Evolutionary conservation across 2,329 filamentous ascomycete genomes (phyloP).

Genomic region (Calonectria henricotiae): DNA sequence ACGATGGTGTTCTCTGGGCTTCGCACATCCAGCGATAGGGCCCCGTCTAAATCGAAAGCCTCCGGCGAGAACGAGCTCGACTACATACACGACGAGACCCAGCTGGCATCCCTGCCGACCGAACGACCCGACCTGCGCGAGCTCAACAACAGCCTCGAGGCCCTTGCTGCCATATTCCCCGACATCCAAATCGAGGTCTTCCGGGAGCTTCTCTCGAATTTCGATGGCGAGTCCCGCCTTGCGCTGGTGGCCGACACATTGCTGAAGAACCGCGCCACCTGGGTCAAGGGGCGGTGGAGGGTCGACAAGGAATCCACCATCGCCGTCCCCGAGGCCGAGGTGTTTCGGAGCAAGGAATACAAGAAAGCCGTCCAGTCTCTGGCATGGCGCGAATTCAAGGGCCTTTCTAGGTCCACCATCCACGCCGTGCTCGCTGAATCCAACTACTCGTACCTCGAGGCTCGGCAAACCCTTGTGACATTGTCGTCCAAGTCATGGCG

Average conservation of each 20-base stretch:
- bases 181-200: conserved; percentile 88
- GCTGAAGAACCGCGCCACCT: conserved; percentile 79
- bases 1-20: conserved; percentile 69
- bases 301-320: conserved; percentile 59
- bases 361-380: conserved; percentile 78
- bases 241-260: conserved; percentile 85
- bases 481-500: conserved; percentile 84
- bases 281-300: conserved; percentile 80
- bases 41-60: conserved; percentile 55
- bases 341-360: conserved; percentile 79
- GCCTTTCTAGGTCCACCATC: conserved; percentile 81
- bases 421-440: conserved; percentile 85
- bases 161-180: conserved; percentile 82
- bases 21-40: conserved; percentile 63
- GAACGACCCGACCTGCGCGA: conserved; percentile 77
- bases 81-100: conserved; percentile 72
- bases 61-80: conserved; percentile 56
- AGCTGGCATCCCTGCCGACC: conserved; percentile 66
- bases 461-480: conserved; percentile 78
- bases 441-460: conserved; percentile 84
- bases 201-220: conserved; percentile 83
- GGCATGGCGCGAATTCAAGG: conserved; percentile 83
- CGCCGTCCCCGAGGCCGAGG: conserved; percentile 73
- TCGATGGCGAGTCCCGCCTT: conserved; percentile 83
- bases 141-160: conserved; percentile 79